Percentiles rank a stretch among this genome's conserved stretches.
phyloP scores from a whole-genome alignment of 2,329 filamentous ascomycete species.

The Fusarium agapanthi region DNA sequence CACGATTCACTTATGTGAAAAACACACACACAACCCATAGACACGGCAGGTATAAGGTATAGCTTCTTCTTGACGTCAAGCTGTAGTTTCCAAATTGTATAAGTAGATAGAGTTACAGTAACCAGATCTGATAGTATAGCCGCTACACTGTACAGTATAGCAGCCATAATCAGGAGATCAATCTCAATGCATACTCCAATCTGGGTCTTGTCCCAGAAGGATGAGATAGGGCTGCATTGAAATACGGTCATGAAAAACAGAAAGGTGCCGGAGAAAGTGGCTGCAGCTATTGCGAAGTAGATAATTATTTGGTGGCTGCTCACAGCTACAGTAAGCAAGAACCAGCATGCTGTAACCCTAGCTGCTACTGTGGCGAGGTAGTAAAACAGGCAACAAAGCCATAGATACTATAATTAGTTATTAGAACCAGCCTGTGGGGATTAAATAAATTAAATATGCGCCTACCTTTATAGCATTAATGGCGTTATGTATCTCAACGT shows the following conservation, averaged over 20 bases:
- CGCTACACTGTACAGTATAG: not conserved
- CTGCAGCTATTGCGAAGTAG: not conserved
- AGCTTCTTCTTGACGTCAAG: not conserved
- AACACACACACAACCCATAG: not conserved
- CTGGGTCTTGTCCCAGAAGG: not conserved
- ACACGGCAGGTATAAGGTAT: rapidly evolving
- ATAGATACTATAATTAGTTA: rapidly evolving
- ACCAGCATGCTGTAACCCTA: not conserved
- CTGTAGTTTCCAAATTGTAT: not conserved
- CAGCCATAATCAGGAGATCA: not conserved
- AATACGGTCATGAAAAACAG: not conserved
- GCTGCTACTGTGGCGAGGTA: not conserved
- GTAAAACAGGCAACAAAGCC: not conserved
- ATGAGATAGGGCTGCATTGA: not conserved
- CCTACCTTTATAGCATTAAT: not conserved
- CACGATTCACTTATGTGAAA: rapidly evolving
- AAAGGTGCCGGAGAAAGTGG: not conserved
- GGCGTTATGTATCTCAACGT: rapidly evolving
- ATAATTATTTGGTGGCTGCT: not conserved
- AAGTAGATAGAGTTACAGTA: not conserved
- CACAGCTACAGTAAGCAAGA: not conserved
- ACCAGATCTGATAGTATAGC: not conserved
- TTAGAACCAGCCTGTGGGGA: not conserved
- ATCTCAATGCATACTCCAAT: not conserved
- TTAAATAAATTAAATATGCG: rapidly evolving